Evolutionary conservation across 164 flowering plant species (phyloP).

Genomic region (Annona squamosa): DNA sequence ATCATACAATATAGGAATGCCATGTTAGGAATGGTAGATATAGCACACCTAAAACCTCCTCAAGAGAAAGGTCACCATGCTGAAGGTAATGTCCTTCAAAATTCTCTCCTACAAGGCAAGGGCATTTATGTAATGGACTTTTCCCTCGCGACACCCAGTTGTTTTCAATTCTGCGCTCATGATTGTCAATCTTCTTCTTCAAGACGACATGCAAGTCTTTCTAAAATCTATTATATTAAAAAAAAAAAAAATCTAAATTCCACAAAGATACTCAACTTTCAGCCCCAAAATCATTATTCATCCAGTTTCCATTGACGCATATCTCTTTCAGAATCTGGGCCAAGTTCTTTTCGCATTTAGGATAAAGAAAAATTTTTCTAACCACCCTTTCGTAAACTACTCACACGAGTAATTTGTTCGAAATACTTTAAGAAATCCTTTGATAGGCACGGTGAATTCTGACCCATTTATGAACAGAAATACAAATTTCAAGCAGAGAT

Average conservation of each 20-base stretch:
- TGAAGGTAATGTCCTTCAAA: conserved; percentile 11
- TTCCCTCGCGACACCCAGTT: conserved; percentile 10
- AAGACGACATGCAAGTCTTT: not conserved
- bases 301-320: not conserved
- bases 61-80: conserved; percentile 13
- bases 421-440: not conserved
- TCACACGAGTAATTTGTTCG: not conserved
- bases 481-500: not conserved
- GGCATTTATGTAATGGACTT: conserved; percentile 18
- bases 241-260: not conserved
- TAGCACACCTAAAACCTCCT: conserved; percentile 22
- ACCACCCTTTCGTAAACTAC: not conserved
- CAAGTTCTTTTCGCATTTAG: not conserved
- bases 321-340: not conserved
- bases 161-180: conserved; percentile 14
- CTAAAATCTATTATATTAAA: not conserved
- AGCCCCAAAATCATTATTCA: not conserved
- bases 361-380: not conserved
- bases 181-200: conserved; percentile 1
- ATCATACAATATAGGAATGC: not conserved
- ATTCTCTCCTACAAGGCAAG: conserved; percentile 20
- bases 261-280: not conserved
- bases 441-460: not conserved
- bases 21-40: not conserved
- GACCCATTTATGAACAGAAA: not conserved